These are phyloP conservation scores for Diplodia seriata DNA, from an alignment of 2,329 filamentous ascomycete genomes.

Conservation along the genomic window DNA sequence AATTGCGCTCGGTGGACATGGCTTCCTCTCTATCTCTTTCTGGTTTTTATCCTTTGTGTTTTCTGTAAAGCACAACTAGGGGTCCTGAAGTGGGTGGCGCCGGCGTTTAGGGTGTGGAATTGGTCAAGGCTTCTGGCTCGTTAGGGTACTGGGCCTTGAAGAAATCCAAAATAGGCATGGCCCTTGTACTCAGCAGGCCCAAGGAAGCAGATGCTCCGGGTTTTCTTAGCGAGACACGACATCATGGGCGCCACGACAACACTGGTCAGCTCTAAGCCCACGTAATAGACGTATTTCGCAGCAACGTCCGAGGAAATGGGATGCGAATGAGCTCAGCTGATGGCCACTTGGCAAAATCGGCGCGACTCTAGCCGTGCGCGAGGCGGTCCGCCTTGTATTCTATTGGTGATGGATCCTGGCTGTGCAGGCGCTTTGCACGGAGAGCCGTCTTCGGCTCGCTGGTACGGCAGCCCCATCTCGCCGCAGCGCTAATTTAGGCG, in stretches of 20 bases:
- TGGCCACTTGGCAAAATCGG: constrained; percentile 15
- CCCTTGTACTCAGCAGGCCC: constrained; percentile 5
- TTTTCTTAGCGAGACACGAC: constrained; percentile 20
- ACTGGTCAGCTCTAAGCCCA: constrained; percentile 9
- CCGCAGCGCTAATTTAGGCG: constrained; percentile 32
- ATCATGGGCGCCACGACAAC: constrained; percentile 25
- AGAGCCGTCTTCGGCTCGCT: constrained; percentile 20
- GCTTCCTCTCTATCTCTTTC: neutral
- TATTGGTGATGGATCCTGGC: constrained; percentile 26
- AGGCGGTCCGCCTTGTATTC: constrained; percentile 16
- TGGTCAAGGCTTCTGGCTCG: neutral
- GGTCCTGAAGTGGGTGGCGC: neutral
- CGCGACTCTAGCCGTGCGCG: constrained; percentile 5
- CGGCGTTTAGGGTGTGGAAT: neutral
- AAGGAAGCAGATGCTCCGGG: constrained; percentile 1
- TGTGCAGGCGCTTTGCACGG: constrained; percentile 19
- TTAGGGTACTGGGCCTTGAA: constrained; percentile 12
- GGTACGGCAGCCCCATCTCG: constrained; percentile 21
- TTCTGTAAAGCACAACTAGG: neutral
- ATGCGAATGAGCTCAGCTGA: constrained; percentile 29
- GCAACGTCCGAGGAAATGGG: constrained; percentile 8
- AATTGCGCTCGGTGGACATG: neutral
- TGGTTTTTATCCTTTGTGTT: neutral
- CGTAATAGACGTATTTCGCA: constrained; percentile 17
- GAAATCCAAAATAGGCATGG: constrained; percentile 13